Evolutionary conservation across 768 basidiomycete genomes (phyloP).

Genomic region (Boletus coccyginus): DNA sequence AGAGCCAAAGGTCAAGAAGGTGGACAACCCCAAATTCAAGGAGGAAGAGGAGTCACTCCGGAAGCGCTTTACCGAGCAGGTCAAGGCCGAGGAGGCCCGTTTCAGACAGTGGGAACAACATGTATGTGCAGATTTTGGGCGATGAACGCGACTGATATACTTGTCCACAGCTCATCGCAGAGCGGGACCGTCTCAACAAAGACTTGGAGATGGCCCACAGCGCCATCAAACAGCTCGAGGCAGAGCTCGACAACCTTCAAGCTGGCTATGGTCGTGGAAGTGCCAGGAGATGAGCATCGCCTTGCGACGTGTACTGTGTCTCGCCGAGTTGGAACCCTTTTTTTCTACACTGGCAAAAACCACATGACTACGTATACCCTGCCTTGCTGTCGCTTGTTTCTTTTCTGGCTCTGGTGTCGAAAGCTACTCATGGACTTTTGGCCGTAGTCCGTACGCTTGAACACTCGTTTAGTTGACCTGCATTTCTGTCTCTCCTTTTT

Average conservation of each 20-base stretch:
- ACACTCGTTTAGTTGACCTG: constrained; percentile 26
- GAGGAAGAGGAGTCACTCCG: constrained; percentile 97
- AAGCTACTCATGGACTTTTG: background rate
- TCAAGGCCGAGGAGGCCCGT: constrained; percentile 95
- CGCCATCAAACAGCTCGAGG: constrained; percentile 87
- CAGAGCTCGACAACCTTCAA: constrained; percentile 86
- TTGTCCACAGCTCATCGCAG: constrained; percentile 82
- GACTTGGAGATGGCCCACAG: constrained; percentile 93
- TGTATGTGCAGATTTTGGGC: constrained; percentile 44
- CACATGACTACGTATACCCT: constrained; percentile 26
- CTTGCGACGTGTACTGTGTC: background rate
- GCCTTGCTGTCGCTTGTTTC: constrained; percentile 19
- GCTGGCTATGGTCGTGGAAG: constrained; percentile 76
- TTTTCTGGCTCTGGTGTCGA: constrained; percentile 1
- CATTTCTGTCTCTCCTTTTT: constrained; percentile 7
- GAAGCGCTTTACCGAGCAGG: constrained; percentile 99
- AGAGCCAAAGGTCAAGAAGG: constrained; percentile 97
- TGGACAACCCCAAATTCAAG: constrained; percentile 99
- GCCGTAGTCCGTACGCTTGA: constrained; percentile 2
- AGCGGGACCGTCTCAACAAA: constrained; percentile 98
- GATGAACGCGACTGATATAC: constrained; percentile 14
- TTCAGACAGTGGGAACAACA: constrained; percentile 99
- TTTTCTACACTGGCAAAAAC: constrained; percentile 6
- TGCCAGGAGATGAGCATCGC: constrained; percentile 26
- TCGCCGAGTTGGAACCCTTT: constrained; percentile 4